These are phyloP conservation scores for Rhizophora mangle DNA, from an alignment of 345 rosid species.

Conservation along the genomic window DNA sequence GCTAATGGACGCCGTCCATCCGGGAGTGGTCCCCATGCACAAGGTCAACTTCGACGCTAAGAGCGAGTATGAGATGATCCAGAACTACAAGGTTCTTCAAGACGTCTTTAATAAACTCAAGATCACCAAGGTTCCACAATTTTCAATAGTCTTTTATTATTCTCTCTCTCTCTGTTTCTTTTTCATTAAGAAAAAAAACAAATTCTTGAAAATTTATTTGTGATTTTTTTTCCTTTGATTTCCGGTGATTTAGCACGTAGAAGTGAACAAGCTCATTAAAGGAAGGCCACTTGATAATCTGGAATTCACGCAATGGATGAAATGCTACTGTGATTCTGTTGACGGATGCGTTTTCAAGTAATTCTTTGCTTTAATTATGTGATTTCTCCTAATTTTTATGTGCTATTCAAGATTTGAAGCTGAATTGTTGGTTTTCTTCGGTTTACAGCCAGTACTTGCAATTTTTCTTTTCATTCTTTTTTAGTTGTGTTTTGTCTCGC, in stretches of 20 bases:
- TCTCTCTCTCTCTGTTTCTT: background rate
- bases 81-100: slow-evolving; percentile 94
- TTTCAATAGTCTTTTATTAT: background rate
- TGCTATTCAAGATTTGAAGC: background rate
- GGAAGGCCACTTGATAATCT: slow-evolving; percentile 95
- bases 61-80: slow-evolving; percentile 97
- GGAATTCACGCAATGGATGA: slow-evolving; percentile 99
- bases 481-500: too few species aligned
- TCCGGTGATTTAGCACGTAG: slow-evolving; percentile 53
- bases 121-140: slow-evolving; percentile 68
- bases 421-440: too few species aligned
- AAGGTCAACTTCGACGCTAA: slow-evolving; percentile 97
- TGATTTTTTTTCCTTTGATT: background rate
- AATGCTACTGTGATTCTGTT: slow-evolving; percentile 84
- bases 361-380: background rate
- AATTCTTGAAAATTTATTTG: background rate
- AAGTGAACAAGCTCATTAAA: slow-evolving; percentile 85
- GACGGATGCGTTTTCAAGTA: slow-evolving; percentile 60
- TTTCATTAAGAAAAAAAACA: background rate
- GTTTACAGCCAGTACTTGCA: too few species aligned
- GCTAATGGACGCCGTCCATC: slow-evolving; percentile 89
- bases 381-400: background rate
- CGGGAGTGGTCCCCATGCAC: slow-evolving; percentile 96
- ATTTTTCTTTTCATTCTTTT: too few species aligned
- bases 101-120: slow-evolving; percentile 97